Base-by-base conservation (phyloP, 139 green algal genomes). In the Edaphochlamys debaryana region DNA sequence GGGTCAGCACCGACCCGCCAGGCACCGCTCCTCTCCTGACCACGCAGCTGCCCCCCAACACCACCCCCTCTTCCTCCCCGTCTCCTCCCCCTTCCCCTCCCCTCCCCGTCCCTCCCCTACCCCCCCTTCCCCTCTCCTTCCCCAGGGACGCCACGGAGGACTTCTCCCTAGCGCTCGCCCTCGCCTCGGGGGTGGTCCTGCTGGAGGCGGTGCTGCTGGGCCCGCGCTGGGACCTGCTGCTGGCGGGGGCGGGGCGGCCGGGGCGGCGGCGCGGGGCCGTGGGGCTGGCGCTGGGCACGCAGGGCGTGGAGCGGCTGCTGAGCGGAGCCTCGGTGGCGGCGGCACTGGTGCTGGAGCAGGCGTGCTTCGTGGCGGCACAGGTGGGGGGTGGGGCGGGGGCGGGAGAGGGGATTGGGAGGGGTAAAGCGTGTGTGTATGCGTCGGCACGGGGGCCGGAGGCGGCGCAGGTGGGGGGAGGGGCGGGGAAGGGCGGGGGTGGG, bases 281-380 rank as follows among this genome's bases (percentile, higher is more conserved):
- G 66, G 78, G 78, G 5, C 78, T 84, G 56, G 6, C 29, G 32
- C 80, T 86, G 58, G 58, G 69, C 6, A 79, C 70, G 13, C 38
- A 54, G 1, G 32, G n/a, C 25, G 63, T 74, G 76, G 66, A 17
- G 23, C 2, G 45, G 66, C 34, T 76, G 48, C 34, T 84, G 48
- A 69, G 48, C 8, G 36, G 22, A 2, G 64, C 76, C 48, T 62
- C 58, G 20, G 32, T 80, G 58, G 69, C 41, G 80, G 68, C 62
- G 32, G 69, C 73, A 25, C 82, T 87, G 64, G 82, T 74, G 72
- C 72, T 87, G 82, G 38, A 87, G 38, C 82, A 87, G 72, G 82
- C 82, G 5, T 83, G 72, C 66, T 64, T 66, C 5, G 71, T 75
- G 48, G 81, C 71, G 27, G 62, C 81, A 36, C 62, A 80, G 71